phyloP scores from a whole-genome alignment of 2,329 filamentous ascomycete species.

The Aaosphaeria pasadenensis region DNA sequence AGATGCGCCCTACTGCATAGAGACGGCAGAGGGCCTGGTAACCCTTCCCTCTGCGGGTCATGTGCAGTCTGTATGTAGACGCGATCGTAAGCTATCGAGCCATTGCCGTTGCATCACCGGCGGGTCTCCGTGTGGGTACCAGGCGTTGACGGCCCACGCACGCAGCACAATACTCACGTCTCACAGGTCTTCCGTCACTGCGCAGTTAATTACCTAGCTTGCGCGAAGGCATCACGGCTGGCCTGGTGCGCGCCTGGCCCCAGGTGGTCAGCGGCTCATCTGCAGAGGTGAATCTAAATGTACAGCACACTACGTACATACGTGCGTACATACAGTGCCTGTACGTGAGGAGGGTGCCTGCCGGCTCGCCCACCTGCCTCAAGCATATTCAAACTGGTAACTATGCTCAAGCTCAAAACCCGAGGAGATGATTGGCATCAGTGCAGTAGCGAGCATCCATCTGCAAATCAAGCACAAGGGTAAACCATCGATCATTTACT shows the following conservation, averaged over 20 bases:
- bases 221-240: neutral
- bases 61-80: constrained; percentile 13
- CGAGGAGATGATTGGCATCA: neutral
- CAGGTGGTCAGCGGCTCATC: neutral
- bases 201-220: neutral
- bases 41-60: constrained; percentile 23
- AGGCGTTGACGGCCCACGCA: constrained; percentile 6
- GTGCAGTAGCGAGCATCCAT: neutral
- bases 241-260: neutral
- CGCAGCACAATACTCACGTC: neutral
- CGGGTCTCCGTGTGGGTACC: constrained; percentile 20
- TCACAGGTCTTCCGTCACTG: neutral
- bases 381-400: too few species aligned
- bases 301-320: neutral
- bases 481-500: neutral
- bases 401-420: too few species aligned
- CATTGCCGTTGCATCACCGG: constrained; percentile 11
- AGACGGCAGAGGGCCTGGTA: constrained; percentile 2
- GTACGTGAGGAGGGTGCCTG: neutral
- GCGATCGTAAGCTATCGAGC: neutral
- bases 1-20: neutral
- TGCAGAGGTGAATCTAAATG: neutral
- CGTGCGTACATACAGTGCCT: neutral
- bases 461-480: neutral
- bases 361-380: neutral